A percentile compares a stretch with the other conserved stretches of the same genome.
These are phyloP conservation scores for Phialophora verrucosa DNA, from an alignment of 2,329 filamentous ascomycete species.

Conservation along the genomic window DNA sequence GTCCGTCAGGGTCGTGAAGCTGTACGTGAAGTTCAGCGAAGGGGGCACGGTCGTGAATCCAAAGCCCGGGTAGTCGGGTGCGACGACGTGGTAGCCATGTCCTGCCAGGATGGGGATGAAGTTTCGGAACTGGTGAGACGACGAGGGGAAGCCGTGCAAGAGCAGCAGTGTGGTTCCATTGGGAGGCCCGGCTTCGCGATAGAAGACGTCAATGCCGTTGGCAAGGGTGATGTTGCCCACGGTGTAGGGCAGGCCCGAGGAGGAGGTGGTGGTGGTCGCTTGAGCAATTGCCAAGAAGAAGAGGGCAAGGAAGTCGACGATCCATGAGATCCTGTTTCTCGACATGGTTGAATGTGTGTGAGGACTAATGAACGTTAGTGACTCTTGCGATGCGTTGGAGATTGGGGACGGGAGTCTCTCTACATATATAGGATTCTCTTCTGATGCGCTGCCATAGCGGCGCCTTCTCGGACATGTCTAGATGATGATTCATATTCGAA, in stretches of 20 bases:
- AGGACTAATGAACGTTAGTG: background rate
- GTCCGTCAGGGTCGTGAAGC: slow-evolving; percentile 58
- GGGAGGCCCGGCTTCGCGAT: slow-evolving; percentile 11
- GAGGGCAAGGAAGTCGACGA: slow-evolving; percentile 9
- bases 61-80: slow-evolving; percentile 65
- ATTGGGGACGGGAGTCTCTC: background rate
- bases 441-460: too few relatives aligned
- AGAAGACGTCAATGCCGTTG: slow-evolving; percentile 16
- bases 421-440: background rate
- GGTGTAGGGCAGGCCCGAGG: slow-evolving; percentile 4
- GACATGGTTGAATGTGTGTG: background rate
- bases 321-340: background rate
- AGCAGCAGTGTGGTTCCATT: slow-evolving; percentile 48
- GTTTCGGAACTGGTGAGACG: slow-evolving; percentile 53
- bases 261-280: background rate
- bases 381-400: background rate
- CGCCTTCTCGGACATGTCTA: background rate
- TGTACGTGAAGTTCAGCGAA: slow-evolving; percentile 55
- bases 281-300: background rate
- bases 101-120: slow-evolving; percentile 53
- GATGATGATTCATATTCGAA: background rate
- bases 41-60: slow-evolving; percentile 60
- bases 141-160: slow-evolving; percentile 55
- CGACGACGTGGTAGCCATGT: slow-evolving; percentile 53
- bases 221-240: slow-evolving; percentile 15